A percentile compares a stretch with the other conserved stretches of the same genome.
Conservation (phyloP, 805 yeast genomes). For the Komagataella kurtzmanii region DNA sequence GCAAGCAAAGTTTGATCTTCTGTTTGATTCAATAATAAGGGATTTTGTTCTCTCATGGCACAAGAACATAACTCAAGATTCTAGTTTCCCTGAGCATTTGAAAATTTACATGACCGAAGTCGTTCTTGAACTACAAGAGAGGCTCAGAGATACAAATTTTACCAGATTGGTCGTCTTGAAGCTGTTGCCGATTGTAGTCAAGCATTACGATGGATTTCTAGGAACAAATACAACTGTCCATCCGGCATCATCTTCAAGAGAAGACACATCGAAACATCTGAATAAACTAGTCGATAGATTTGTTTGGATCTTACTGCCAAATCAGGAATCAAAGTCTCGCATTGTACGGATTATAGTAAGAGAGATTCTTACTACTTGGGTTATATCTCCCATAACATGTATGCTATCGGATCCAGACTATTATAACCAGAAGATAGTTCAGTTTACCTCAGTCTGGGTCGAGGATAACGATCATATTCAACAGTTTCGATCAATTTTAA, state of each 20-base stretch:
- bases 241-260: background rate
- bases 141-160: slow-evolving; percentile 33
- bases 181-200: slow-evolving; percentile 51
- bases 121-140: slow-evolving; percentile 23
- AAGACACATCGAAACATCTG: background rate
- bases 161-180: slow-evolving; percentile 43
- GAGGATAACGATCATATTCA: slow-evolving; percentile 67
- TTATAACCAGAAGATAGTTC: slow-evolving; percentile 54
- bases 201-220: slow-evolving; percentile 40
- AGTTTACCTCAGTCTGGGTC: slow-evolving; percentile 46
- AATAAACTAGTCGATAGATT: background rate
- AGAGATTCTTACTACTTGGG: slow-evolving; percentile 50
- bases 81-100: slow-evolving; percentile 26
- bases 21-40: slow-evolving; percentile 32
- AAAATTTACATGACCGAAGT: slow-evolving; percentile 28
- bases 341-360: slow-evolving; percentile 26
- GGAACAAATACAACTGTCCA: background rate
- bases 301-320: background rate
- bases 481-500: slow-evolving; percentile 54
- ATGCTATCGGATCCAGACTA: slow-evolving; percentile 63
- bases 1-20: background rate
- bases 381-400: slow-evolving; percentile 34
- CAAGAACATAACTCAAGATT: slow-evolving; percentile 24
- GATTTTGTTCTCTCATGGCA: slow-evolving; percentile 52
- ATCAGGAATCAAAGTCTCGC: background rate